These are phyloP conservation scores for Alliaria petiolata DNA, from an alignment of 345 rosid genomes.

Conservation along the genomic window DNA sequence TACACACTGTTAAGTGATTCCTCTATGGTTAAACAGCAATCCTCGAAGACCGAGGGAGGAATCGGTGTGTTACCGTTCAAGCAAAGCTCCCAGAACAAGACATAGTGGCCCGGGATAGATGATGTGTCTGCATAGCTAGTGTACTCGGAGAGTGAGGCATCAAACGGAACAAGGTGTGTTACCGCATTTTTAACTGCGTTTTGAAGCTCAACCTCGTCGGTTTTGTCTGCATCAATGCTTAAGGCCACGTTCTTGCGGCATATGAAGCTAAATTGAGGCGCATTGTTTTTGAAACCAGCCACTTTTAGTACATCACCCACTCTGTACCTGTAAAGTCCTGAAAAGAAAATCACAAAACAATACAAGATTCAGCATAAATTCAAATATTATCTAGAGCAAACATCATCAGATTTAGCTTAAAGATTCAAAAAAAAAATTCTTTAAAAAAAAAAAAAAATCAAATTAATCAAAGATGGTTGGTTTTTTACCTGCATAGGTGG, in stretches of 20 bases:
- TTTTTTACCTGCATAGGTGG: slow-evolving; percentile 85
- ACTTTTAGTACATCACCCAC: slow-evolving; percentile 97
- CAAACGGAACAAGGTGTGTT: slow-evolving; percentile 75
- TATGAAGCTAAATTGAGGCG: slow-evolving; percentile 88
- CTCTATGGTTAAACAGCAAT: slow-evolving; percentile 85
- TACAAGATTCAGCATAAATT: not conserved
- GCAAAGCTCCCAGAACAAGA: slow-evolving; percentile 79
- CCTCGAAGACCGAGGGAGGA: slow-evolving; percentile 88
- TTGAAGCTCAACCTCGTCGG: slow-evolving; percentile 97
- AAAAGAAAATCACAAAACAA: not conserved
- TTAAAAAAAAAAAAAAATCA: too few species aligned
- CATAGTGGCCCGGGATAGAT: slow-evolving; percentile 84
- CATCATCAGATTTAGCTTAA: not conserved
- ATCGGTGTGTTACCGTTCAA: slow-evolving; percentile 65
- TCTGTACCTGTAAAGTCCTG: slow-evolving; percentile 83
- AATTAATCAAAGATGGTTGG: too few species aligned
- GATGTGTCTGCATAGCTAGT: slow-evolving; percentile 84
- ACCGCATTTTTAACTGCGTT: slow-evolving; percentile 81
- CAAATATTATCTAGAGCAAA: not conserved
- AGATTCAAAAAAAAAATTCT: too few species aligned
- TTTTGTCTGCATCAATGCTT: slow-evolving; percentile 93
- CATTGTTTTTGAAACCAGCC: slow-evolving; percentile 93
- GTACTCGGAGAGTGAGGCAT: slow-evolving; percentile 73
- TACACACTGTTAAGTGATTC: slow-evolving; percentile 94
- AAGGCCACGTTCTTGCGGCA: slow-evolving; percentile 91